Evolutionary conservation across 805 yeast species (phyloP).

Genomic region (Suhomyces xylopsoci): DNA sequence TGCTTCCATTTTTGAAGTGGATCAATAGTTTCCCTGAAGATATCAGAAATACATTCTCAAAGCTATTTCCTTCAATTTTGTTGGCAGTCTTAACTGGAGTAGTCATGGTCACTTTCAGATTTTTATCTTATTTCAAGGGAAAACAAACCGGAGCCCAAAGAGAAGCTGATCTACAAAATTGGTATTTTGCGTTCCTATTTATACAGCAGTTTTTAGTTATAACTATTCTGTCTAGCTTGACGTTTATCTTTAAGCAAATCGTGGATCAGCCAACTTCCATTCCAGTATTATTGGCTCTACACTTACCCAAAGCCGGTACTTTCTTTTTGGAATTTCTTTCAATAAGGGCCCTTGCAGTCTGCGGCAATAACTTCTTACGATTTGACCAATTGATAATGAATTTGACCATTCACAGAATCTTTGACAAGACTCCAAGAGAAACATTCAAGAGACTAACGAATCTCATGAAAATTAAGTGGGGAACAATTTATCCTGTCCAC

Average conservation of each 20-base stretch:
- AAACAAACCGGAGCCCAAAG: slow-evolving; percentile 58
- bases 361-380: slow-evolving; percentile 69
- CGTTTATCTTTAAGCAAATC: slow-evolving; percentile 58
- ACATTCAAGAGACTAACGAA: slow-evolving; percentile 43
- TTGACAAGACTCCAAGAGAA: slow-evolving; percentile 62
- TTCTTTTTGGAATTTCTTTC: slow-evolving; percentile 79
- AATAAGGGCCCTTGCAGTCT: slow-evolving; percentile 70
- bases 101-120: slow-evolving; percentile 57
- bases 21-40: slow-evolving; percentile 52
- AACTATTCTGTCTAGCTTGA: slow-evolving; percentile 76
- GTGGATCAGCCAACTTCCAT: slow-evolving; percentile 69
- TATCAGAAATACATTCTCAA: slow-evolving; percentile 52
- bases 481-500: slow-evolving; percentile 70
- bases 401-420: slow-evolving; percentile 29
- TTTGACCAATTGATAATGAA: slow-evolving; percentile 48
- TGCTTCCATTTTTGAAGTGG: slow-evolving; percentile 61
- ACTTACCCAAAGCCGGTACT: slow-evolving; percentile 81
- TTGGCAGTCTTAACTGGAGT: slow-evolving; percentile 61
- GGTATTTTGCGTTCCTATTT: slow-evolving; percentile 76
- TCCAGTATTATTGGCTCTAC: slow-evolving; percentile 68
- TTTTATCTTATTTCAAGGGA: slow-evolving; percentile 54
- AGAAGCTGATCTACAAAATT: slow-evolving; percentile 69
- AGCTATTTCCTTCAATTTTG: slow-evolving; percentile 64
- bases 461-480: slow-evolving; percentile 63
- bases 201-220: slow-evolving; percentile 83